phyloP scores from a whole-genome alignment of 441 rosid species.

The Erodium moschatum region DNA sequence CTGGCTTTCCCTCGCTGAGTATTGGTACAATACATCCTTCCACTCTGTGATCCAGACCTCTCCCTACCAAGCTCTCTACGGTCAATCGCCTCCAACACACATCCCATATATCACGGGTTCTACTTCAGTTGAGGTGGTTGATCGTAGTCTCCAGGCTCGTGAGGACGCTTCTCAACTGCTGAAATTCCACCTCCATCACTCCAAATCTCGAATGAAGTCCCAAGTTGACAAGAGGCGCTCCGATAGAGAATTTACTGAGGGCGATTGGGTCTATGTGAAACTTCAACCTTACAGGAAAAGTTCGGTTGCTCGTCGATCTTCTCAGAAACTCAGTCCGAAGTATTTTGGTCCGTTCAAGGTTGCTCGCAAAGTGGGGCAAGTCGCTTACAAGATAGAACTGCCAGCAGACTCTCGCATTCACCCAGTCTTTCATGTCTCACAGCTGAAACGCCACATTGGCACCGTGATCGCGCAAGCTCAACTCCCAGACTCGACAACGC shows the following conservation, averaged over 20 bases:
- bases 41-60: not conserved
- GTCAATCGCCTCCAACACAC: not conserved
- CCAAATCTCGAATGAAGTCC: not conserved
- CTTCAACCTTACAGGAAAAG: not conserved
- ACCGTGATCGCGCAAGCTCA: too few relatives aligned
- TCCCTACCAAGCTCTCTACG: not conserved
- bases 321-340: too few relatives aligned
- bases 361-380: too few relatives aligned
- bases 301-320: not conserved
- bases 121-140: not conserved
- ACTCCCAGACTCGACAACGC: too few relatives aligned
- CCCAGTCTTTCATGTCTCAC: too few relatives aligned
- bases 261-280: not conserved
- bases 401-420: too few relatives aligned
- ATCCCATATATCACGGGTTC: not conserved
- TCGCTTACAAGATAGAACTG: too few relatives aligned
- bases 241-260: not conserved
- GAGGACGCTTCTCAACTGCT: not conserved
- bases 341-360: slow-evolving; percentile 10
- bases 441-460: too few relatives aligned
- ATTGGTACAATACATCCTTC: not conserved
- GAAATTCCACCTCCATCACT: not conserved
- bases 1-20: not conserved
- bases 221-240: not conserved
- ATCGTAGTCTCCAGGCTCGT: not conserved